Evolutionary conservation across 2,329 filamentous ascomycete species (phyloP).

Genomic region (Fusarium luffae): DNA sequence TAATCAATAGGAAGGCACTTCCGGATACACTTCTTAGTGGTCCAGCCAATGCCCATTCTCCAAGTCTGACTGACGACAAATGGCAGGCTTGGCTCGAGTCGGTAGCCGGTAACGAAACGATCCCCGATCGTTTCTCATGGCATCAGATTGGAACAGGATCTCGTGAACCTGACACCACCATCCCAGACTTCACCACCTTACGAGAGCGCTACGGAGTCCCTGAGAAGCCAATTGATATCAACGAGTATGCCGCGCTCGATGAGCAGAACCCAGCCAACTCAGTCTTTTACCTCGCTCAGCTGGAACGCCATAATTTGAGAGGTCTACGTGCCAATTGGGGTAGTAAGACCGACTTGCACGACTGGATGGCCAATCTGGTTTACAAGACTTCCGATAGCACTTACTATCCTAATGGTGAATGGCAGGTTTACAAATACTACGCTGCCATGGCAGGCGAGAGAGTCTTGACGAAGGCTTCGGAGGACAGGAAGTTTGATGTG

Average conservation of each 20-base stretch:
- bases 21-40: neutral
- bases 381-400: neutral
- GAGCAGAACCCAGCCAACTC: neutral
- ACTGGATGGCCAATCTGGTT: neutral
- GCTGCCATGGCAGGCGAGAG: neutral
- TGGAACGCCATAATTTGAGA: neutral
- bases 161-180: neutral
- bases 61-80: neutral
- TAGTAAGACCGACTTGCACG: neutral
- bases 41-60: neutral
- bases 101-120: neutral
- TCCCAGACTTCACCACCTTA: neutral
- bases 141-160: neutral
- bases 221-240: neutral
- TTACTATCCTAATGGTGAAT: neutral
- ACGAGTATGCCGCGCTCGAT: neutral
- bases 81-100: neutral
- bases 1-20: neutral
- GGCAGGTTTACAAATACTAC: neutral
- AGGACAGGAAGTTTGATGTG: neutral
- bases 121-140: neutral
- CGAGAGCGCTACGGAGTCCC: neutral
- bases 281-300: neutral
- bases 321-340: neutral
- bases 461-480: neutral